Evolutionary conservation across 2,329 filamentous ascomycete genomes (phyloP), one percentile per base, ranked within the genome.

Genomic region (Epichloe aotearoae): DNA sequence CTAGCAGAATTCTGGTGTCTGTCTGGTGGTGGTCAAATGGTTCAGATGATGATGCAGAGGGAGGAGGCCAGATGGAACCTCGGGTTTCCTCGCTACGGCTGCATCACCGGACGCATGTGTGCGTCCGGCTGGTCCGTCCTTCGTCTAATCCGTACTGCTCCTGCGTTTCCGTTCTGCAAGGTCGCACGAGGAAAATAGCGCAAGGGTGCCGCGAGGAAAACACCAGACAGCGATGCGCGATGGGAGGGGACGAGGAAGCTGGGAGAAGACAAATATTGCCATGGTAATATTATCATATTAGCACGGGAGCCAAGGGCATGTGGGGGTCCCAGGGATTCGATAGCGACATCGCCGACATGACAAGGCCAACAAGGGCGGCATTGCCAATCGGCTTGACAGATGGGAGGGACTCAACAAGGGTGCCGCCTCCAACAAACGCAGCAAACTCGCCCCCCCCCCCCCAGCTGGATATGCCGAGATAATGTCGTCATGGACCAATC

Each of bases 111-210:
- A 12, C 23, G 36, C 26, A 23, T 26, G 37, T 30, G 49, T 19
- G 37, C 19, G 17, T 43, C 39, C 10, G 5, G 19, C 17, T 12
- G 23, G n/a, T n/a, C n/a, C n/a, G n/a, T n/a, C n/a, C 39, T 17
- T 19, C 38, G 23, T 44, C 23, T 51, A n/a, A n/a, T n/a, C n/a
- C n/a, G n/a, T n/a, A 36, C 34, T 37, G 48, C 44, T 37, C 26
- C 38, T 30, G 17, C 38, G 36, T 37, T 50, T 38, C 42, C 34
- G 46, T 30, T 33, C 37, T 37, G 34, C 15, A 17, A 17, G 12
- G 53, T 57, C 17, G 48, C 51, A 55, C 54, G 12, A 40, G 10
- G 38, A 50, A 42, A 44, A 47, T 43, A 49, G 46, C 54, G 44
- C 54, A 56, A 26, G 23, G 23, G 23, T 26, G 23, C 2, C 23